Evolutionary conservation across 345 rosid species (phyloP).

Genomic region (Acer saccharum): DNA sequence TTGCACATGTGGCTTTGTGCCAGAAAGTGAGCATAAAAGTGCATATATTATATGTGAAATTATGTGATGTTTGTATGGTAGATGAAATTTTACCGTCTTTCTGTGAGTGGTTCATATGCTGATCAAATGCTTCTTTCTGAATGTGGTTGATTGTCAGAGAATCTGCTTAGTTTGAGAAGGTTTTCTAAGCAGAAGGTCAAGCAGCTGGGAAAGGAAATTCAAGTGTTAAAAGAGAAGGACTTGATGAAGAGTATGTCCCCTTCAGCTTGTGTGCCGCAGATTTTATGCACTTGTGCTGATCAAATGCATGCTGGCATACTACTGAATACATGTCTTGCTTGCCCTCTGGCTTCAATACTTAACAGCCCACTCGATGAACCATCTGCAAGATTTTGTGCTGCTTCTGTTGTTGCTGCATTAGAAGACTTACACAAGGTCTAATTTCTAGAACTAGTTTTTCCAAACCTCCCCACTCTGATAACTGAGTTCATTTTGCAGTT

Average conservation of each 20-base stretch:
- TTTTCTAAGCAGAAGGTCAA: conserved; percentile 81
- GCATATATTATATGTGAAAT: not conserved
- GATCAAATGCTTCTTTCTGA: conserved; percentile 16
- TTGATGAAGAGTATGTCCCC: conserved; percentile 64
- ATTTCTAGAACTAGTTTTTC: conserved; percentile 17
- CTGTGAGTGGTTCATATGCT: conserved; percentile 3
- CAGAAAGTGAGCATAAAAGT: not conserved
- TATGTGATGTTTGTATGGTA: not conserved
- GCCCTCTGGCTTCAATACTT: conserved; percentile 81
- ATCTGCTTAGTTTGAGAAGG: conserved; percentile 76
- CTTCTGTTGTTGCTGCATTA: conserved; percentile 70
- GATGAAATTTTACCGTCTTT: not conserved
- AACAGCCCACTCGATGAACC: conserved; percentile 71
- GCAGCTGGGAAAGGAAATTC: conserved; percentile 80
- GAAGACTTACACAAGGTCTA: conserved; percentile 79
- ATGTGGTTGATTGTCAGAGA: conserved; percentile 44
- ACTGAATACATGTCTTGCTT: conserved; percentile 69
- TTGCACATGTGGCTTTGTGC: conserved; percentile 5
- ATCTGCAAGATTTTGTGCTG: conserved; percentile 73
- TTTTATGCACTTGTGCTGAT: conserved; percentile 74
- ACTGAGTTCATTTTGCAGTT: conserved; percentile 3
- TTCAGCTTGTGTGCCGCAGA: conserved; percentile 67
- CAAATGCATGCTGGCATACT: conserved; percentile 65
- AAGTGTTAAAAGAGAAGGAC: conserved; percentile 78
- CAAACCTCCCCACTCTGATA: conserved; percentile 6